A percentile compares a stretch with the other conserved stretches of the same genome.
Conservation (phyloP, 495 filamentous ascomycete species). For the Aspergillus biplanus region DNA sequence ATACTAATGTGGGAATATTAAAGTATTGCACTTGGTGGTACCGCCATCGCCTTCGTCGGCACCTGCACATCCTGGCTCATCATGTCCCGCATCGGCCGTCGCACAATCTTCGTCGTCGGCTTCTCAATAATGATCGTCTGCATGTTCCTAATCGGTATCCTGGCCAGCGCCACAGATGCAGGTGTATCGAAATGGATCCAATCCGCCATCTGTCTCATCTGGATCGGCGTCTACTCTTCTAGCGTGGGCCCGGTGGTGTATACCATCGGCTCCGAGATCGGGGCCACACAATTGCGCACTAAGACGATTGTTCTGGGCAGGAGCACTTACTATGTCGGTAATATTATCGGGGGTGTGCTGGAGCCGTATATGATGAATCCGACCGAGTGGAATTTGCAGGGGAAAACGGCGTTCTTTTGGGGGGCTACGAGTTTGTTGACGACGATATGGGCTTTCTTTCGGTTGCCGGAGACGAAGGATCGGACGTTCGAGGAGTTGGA, state of each 20-base stretch:
- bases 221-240: conserved; percentile 58
- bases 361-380: conserved; percentile 70
- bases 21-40: conserved; percentile 54
- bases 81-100: conserved; percentile 58
- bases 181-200: conserved; percentile 51
- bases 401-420: conserved; percentile 71
- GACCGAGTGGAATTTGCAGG: conserved; percentile 60
- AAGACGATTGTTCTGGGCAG: conserved; percentile 66
- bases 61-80: conserved; percentile 67
- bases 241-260: conserved; percentile 65
- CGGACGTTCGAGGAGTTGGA: conserved; percentile 64
- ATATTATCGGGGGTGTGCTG: conserved; percentile 62
- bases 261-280: conserved; percentile 63
- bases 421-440: conserved; percentile 51
- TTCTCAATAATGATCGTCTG: conserved; percentile 50
- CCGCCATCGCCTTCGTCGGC: conserved; percentile 65
- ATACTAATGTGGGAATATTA: too few species aligned
- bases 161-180: conserved; percentile 54
- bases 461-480: conserved; percentile 64
- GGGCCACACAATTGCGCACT: conserved; percentile 58
- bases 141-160: conserved; percentile 60
- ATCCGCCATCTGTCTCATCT: conserved; percentile 57
- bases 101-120: conserved; percentile 56
- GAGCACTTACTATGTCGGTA: conserved; percentile 56
- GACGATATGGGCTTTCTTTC: conserved; percentile 52